Base-by-base conservation (phyloP, 2,329 filamentous ascomycete genomes). In the Lachnellula hyalina region DNA sequence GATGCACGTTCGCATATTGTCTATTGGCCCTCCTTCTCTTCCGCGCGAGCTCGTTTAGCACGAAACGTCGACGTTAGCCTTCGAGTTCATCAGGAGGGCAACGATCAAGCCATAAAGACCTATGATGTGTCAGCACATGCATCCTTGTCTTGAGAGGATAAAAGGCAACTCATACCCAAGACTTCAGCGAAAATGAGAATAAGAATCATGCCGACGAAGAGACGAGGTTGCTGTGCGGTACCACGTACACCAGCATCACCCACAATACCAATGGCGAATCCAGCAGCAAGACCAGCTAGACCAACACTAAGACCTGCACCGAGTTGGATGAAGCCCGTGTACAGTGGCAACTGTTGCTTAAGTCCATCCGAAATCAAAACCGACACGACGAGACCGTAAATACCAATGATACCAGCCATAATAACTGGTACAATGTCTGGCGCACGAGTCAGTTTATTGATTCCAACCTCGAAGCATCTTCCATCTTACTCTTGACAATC, bases 341-440 rank as follows among this genome's bases (percentile, higher is more conserved):
- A 93, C 59, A 94, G 81, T 58, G 89, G 80, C 59, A 87, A 75
- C 62, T 83, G 72, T 75, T 93, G 88, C 67, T 79, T 80, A 62
- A 94, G 78, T 67, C 84, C 85, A 73, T 90, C 88, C 70, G 89
- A 91, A 71, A 94, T 90, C 69, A 94, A 77, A 73, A 94, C 89
- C 17, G 89, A 92, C 59, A 93, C 89, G 76, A 94, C 89, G 63
- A 94, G 83, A 69, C 89, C 89, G 79, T 94, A 99, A 75, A 99
- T 97, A 88, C 90, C 94, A 77, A 99, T 97, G 77, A 99, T 99
- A 97, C 94, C 94, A 82, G 94, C 94, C 94, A 99, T 99, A 86
- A 99, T 96, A 77, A 97, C 94, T 73, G 94, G 94, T 63, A 97
- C 93, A 75, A 97, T 96, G 83, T 96, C 93, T 97, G 65, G 9